A percentile compares a stretch with the other conserved stretches of the same genome.
phyloP scores from a whole-genome alignment of 257 asterid species.

The Lantana camara region DNA sequence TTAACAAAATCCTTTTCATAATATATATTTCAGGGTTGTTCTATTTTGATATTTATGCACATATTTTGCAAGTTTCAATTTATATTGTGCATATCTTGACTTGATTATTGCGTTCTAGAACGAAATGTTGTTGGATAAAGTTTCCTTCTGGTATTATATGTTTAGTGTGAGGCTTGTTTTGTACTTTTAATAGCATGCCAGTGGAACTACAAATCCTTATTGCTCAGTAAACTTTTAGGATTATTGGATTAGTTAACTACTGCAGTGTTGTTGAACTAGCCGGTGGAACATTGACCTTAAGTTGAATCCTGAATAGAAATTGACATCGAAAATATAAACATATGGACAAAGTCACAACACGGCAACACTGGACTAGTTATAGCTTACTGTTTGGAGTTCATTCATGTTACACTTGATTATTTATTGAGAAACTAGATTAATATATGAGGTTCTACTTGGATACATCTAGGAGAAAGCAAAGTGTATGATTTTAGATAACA shows the following conservation, averaged over 20 bases:
- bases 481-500: neutral
- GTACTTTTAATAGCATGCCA: neutral
- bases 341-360: neutral
- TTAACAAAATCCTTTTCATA: neutral
- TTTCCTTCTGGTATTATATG: neutral
- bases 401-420: neutral
- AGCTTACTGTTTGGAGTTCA: conserved; percentile 2
- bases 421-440: neutral
- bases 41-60: neutral
- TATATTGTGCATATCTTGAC: neutral
- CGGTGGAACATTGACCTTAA: conserved; percentile 16
- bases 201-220: neutral
- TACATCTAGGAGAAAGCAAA: neutral
- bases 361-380: conserved; percentile 8
- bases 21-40: neutral
- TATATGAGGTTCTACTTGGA: neutral
- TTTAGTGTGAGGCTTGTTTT: neutral
- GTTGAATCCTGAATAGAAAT: neutral
- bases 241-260: neutral
- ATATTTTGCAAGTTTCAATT: neutral
- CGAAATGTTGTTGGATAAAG: neutral
- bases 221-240: neutral
- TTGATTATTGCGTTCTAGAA: neutral
- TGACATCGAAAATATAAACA: neutral
- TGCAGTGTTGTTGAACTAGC: neutral